phyloP scores from a whole-genome alignment of 164 flowering plant genomes.

The Aristolochia fimbriata region DNA sequence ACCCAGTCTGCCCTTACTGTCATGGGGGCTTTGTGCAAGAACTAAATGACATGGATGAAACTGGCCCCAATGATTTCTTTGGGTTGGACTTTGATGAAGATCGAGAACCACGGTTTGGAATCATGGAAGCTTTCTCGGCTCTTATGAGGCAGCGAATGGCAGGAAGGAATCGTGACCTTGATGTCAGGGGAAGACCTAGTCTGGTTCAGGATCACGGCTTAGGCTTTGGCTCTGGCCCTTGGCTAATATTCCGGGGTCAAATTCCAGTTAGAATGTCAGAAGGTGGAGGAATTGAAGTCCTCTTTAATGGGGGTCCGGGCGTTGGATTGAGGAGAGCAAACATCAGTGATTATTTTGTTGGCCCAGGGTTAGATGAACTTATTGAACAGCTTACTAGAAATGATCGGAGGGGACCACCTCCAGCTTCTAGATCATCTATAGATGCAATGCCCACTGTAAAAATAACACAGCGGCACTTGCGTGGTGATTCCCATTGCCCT shows the following conservation, averaged over 20 bases:
- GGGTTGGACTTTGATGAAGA: constrained; percentile 34
- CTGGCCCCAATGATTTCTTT: constrained; percentile 33
- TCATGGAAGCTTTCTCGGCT: constrained; percentile 69
- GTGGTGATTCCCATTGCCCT: constrained; percentile 67
- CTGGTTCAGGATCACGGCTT: constrained; percentile 25
- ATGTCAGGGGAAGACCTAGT: constrained; percentile 40
- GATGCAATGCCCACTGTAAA: constrained; percentile 72
- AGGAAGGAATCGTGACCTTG: constrained; percentile 30
- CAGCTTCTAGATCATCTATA: constrained; percentile 64
- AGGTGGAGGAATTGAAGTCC: constrained; percentile 47
- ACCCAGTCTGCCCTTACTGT: constrained; percentile 47
- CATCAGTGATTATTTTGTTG: constrained; percentile 64
- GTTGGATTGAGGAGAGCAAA: constrained; percentile 54
- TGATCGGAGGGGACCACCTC: constrained; percentile 61
- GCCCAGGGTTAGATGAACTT: constrained; percentile 78
- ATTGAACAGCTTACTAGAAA: constrained; percentile 51
- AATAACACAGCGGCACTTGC: constrained; percentile 60
- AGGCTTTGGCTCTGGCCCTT: constrained; percentile 40
- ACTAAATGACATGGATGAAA: constrained; percentile 36
- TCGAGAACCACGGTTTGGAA: constrained; percentile 34
- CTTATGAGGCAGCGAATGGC: constrained; percentile 51
- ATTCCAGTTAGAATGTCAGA: constrained; percentile 53
- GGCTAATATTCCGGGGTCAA: constrained; percentile 70
- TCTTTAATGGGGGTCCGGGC: constrained; percentile 55
- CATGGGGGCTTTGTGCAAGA: constrained; percentile 67